Conservation (phyloP, 352 stramenopile species). For the Phytophthora sansomeana region DNA sequence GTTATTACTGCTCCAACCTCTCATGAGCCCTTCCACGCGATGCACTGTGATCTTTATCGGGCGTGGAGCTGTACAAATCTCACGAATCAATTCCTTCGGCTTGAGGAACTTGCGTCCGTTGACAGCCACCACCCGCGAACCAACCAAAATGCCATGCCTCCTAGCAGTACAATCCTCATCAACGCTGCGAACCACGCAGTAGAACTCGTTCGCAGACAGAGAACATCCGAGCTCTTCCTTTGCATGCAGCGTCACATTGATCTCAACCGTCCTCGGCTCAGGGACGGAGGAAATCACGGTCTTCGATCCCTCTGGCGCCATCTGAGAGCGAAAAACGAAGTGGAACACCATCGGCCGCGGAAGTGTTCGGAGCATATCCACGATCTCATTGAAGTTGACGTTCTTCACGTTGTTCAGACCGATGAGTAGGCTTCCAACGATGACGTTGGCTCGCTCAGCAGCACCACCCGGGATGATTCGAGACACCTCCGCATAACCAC, state of each 20-base stretch:
- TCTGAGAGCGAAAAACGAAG: constrained; percentile 62
- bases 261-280: constrained; percentile 65
- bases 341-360: constrained; percentile 70
- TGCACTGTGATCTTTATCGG: constrained; percentile 75
- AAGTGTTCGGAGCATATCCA: constrained; percentile 58
- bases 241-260: constrained; percentile 65
- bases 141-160: constrained; percentile 67
- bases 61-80: constrained; percentile 61
- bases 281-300: constrained; percentile 64
- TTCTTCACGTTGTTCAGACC: constrained; percentile 67
- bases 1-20: constrained; percentile 49
- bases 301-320: constrained; percentile 23
- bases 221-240: constrained; percentile 68
- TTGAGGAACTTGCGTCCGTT: constrained; percentile 65
- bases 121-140: constrained; percentile 69
- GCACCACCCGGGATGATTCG: constrained; percentile 63
- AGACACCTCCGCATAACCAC: constrained; percentile 76
- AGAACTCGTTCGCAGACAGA: constrained; percentile 54
- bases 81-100: constrained; percentile 54
- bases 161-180: constrained; percentile 65
- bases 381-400: constrained; percentile 77
- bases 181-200: constrained; percentile 69
- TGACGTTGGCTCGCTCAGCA: constrained; percentile 65
- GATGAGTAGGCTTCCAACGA: constrained; percentile 81
- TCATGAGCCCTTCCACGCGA: constrained; percentile 83